These are phyloP conservation scores for Nakazawaea populi DNA, from an alignment of 805 yeast genomes.

Conservation along the genomic window DNA sequence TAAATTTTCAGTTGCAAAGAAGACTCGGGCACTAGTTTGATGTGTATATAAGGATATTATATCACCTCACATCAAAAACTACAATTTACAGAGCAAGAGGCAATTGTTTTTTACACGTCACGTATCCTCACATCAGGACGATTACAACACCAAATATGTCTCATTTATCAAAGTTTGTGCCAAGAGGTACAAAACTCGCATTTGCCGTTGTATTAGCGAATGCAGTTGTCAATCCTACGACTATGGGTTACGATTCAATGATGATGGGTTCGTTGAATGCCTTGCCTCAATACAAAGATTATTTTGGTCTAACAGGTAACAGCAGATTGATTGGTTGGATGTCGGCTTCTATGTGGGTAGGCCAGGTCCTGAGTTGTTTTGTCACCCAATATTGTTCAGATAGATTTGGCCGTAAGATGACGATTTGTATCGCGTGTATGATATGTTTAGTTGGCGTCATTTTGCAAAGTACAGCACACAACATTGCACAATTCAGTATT, in stretches of 20 bases:
- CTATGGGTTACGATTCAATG: constrained; percentile 23
- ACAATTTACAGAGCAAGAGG: too few species aligned
- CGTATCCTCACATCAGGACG: too few species aligned
- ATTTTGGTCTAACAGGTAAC: constrained; percentile 16
- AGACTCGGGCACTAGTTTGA: too few species aligned
- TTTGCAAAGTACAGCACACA: constrained; percentile 30
- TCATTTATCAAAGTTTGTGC: background rate
- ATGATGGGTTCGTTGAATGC: constrained; percentile 22
- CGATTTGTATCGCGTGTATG: constrained; percentile 21
- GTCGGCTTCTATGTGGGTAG: constrained; percentile 22
- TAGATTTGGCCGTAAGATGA: constrained; percentile 23
- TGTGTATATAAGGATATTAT: too few species aligned
- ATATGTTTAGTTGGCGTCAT: constrained; percentile 27
- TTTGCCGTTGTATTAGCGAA: background rate
- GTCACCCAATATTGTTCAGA: constrained; percentile 19
- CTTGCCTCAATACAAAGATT: constrained; percentile 19
- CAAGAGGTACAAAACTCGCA: background rate
- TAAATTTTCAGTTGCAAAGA: too few species aligned
- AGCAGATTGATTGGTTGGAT: constrained; percentile 19
- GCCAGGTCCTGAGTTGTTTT: constrained; percentile 22
- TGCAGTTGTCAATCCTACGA: constrained; percentile 20
- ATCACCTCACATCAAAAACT: too few species aligned
- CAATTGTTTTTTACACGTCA: background rate
- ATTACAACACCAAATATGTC: background rate
- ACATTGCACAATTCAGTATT: constrained; percentile 29